Conservation (phyloP, 108 stramenopile genomes). For the Licmophora abbreviata region DNA sequence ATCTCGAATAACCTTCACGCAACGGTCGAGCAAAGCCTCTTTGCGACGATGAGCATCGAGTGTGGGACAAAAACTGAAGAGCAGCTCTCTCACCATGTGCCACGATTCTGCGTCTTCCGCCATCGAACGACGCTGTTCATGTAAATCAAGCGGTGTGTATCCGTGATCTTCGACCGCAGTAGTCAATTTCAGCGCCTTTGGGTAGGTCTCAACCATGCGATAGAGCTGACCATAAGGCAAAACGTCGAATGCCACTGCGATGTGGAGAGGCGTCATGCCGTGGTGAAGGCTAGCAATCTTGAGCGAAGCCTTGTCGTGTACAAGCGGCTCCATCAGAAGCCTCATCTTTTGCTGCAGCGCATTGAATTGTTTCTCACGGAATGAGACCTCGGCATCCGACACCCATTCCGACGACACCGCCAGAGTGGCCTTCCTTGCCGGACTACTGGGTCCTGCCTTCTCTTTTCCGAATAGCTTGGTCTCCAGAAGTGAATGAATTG, state of each 20-base stretch:
- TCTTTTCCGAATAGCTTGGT: slow-evolving; percentile 2
- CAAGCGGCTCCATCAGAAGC: slow-evolving; percentile 24
- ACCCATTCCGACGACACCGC: slow-evolving; percentile 10
- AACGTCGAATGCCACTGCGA: slow-evolving; percentile 29
- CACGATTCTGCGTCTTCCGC: slow-evolving; percentile 29
- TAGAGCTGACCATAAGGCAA: slow-evolving; percentile 21
- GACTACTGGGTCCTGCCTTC: too few relatives aligned
- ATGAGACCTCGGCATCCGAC: slow-evolving; percentile 17
- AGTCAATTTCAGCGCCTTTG: slow-evolving; percentile 18
- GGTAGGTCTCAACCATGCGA: slow-evolving; percentile 27
- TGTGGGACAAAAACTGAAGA: slow-evolving; percentile 31
- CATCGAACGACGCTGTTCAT: slow-evolving; percentile 21
- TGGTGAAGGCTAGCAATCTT: slow-evolving; percentile 24
- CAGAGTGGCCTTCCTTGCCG: slow-evolving; percentile 25
- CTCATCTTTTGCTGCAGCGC: slow-evolving; percentile 21
- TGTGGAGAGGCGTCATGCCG: slow-evolving; percentile 43
- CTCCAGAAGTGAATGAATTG: slow-evolving; percentile 27
- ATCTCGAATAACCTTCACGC: slow-evolving; percentile 25
- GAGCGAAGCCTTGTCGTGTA: slow-evolving; percentile 7
- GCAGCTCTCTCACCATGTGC: slow-evolving; percentile 25
- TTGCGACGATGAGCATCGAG: slow-evolving; percentile 20
- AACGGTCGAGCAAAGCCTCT: slow-evolving; percentile 27
- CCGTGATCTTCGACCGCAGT: slow-evolving; percentile 21
- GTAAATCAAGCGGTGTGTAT: slow-evolving; percentile 29
- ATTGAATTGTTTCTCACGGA: slow-evolving; percentile 15